Evolutionary conservation across 2,329 filamentous ascomycete species (phyloP).

Genomic region (Sphaerulina vaccinii): DNA sequence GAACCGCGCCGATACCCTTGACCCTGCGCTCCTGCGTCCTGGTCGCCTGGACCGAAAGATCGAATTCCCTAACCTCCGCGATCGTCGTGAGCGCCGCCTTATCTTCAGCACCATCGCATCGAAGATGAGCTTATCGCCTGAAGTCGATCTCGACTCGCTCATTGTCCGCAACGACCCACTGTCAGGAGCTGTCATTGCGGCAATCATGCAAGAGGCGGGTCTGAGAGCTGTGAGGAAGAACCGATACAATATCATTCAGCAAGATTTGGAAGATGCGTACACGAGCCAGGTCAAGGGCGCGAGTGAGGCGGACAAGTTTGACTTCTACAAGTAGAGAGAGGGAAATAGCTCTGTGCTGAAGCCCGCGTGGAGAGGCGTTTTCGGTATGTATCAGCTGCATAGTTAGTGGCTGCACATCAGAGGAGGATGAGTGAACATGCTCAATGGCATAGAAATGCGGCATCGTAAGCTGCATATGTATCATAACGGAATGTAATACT

Average conservation of each 20-base stretch:
- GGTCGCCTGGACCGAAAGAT: slow-evolving; percentile 97
- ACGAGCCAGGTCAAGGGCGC: slow-evolving; percentile 91
- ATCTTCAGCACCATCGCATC: slow-evolving; percentile 96
- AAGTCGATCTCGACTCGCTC: slow-evolving; percentile 92
- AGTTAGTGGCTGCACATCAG: not conserved
- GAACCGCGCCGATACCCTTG: slow-evolving; percentile 94
- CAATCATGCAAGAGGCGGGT: slow-evolving; percentile 98
- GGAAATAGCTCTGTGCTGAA: not conserved
- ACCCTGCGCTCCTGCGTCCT: slow-evolving; percentile 89
- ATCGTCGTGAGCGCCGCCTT: slow-evolving; percentile 88
- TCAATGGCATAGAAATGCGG: slow-evolving; percentile 6
- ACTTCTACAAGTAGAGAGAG: slow-evolving; percentile 75
- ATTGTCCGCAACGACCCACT: slow-evolving; percentile 96
- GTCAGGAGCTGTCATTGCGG: slow-evolving; percentile 92
- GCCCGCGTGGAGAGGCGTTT: not conserved
- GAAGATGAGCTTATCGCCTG: slow-evolving; percentile 96
- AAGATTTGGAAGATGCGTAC: slow-evolving; percentile 94
- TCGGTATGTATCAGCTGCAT: not conserved
- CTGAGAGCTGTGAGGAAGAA: slow-evolving; percentile 94
- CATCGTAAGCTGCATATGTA: slow-evolving; percentile 7
- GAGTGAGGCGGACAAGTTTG: slow-evolving; percentile 71
- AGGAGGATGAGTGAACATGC: not conserved
- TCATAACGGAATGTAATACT: slow-evolving; percentile 9
- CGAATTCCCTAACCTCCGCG: slow-evolving; percentile 92
- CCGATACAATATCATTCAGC: slow-evolving; percentile 98